phyloP scores from a whole-genome alignment of 2,329 filamentous ascomycete species.

The Colletotrichum magnum region DNA sequence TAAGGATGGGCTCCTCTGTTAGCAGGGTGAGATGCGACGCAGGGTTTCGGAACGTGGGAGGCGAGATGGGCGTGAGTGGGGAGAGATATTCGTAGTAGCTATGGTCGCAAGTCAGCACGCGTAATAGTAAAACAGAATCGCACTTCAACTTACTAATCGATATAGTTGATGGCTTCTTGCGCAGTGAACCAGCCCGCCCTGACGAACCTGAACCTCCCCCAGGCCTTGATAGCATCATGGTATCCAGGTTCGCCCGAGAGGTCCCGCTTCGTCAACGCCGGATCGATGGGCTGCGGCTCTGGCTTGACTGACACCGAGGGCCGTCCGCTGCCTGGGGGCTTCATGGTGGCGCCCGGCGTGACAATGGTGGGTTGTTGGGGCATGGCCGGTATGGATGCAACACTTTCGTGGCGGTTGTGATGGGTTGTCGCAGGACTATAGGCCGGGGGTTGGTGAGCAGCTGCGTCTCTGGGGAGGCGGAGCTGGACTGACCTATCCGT shows the following conservation, averaged over 20 bases:
- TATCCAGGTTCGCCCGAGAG: slow-evolving; percentile 68
- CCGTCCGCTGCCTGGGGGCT: slow-evolving; percentile 13
- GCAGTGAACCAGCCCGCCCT: slow-evolving; percentile 96
- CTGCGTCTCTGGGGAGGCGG: slow-evolving; percentile 33
- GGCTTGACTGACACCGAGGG: slow-evolving; percentile 39
- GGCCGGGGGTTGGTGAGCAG: slow-evolving; percentile 37
- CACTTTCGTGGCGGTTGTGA: slow-evolving; percentile 51
- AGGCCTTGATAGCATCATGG: slow-evolving; percentile 83
- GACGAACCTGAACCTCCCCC: slow-evolving; percentile 94
- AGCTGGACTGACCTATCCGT: slow-evolving; percentile 68
- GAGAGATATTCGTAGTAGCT: slow-evolving; percentile 94
- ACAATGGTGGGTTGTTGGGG: slow-evolving; percentile 37
- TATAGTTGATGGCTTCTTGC: slow-evolving; percentile 91
- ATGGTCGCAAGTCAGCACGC: slow-evolving; percentile 28
- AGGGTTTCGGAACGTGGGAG: slow-evolving; percentile 90
- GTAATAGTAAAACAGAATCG: background rate
- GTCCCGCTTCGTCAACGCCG: slow-evolving; percentile 59
- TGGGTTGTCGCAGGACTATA: slow-evolving; percentile 32
- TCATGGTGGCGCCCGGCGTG: slow-evolving; percentile 39
- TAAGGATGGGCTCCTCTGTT: slow-evolving; percentile 91
- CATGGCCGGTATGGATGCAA: slow-evolving; percentile 44
- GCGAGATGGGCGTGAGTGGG: slow-evolving; percentile 92
- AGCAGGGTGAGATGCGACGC: slow-evolving; percentile 84
- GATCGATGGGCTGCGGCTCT: slow-evolving; percentile 61
- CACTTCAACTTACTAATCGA: slow-evolving; percentile 79